Conservation (phyloP, 176 grass and related monocot genomes). For the Musa itinerans region DNA sequence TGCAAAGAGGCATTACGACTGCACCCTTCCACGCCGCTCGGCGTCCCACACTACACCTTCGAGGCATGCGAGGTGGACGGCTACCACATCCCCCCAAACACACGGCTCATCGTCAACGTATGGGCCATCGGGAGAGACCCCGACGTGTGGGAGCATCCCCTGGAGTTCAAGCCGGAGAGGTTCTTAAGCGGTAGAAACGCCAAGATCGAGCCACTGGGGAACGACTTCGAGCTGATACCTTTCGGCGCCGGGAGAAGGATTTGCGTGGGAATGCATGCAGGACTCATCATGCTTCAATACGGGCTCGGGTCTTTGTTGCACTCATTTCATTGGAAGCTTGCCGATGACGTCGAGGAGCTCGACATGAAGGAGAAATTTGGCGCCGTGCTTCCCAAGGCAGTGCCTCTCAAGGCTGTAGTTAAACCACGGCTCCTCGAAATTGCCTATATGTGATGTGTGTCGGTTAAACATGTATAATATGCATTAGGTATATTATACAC, state of each 20-base stretch:
- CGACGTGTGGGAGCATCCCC: slow-evolving; percentile 18
- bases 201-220: background rate
- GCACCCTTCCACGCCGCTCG: slow-evolving; percentile 31
- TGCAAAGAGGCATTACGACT: slow-evolving; percentile 32
- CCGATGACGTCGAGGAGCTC: background rate
- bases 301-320: slow-evolving; percentile 3
- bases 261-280: background rate
- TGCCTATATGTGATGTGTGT: background rate
- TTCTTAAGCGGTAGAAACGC: too few relatives aligned
- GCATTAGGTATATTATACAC: too few relatives aligned
- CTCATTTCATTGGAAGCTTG: background rate
- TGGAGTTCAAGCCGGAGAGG: slow-evolving; percentile 3
- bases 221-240: slow-evolving; percentile 15
- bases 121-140: slow-evolving; percentile 35
- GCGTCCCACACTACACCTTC: slow-evolving; percentile 14
- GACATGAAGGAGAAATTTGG: slow-evolving; percentile 2
- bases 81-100: slow-evolving; percentile 19
- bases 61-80: slow-evolving; percentile 19
- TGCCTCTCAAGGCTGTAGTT: background rate
- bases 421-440: background rate
- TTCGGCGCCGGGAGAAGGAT: slow-evolving; percentile 15
- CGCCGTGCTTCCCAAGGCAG: background rate
- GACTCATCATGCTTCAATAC: slow-evolving; percentile 7
- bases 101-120: slow-evolving; percentile 22
- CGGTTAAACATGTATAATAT: too few relatives aligned